These are phyloP conservation scores for Ogataea paradorogensis DNA, from an alignment of 805 yeast species.

Conservation along the genomic window DNA sequence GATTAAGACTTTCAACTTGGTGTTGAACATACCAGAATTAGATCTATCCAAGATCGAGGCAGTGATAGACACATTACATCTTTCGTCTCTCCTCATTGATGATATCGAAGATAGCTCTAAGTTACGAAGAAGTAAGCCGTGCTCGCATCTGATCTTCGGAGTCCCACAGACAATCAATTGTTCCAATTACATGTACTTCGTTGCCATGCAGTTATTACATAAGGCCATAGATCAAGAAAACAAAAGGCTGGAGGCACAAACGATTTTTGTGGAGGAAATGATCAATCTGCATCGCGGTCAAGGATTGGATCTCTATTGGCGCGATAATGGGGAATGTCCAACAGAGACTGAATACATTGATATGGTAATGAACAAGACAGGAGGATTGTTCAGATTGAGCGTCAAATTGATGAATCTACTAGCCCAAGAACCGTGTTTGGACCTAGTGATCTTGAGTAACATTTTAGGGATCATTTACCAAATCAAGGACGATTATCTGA, in stretches of 20 bases:
- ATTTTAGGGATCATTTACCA: conserved; percentile 82
- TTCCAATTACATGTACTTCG: conserved; percentile 78
- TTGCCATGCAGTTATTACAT: conserved; percentile 51
- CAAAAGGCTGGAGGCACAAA: conserved; percentile 30
- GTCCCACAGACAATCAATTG: conserved; percentile 77
- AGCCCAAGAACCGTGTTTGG: conserved; percentile 13
- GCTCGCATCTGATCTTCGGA: conserved; percentile 78
- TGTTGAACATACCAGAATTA: conserved; percentile 41
- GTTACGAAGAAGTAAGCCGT: conserved; percentile 71
- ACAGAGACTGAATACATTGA: conserved; percentile 59
- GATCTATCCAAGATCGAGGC: conserved; percentile 40
- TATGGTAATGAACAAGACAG: conserved; percentile 88
- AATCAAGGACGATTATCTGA: conserved; percentile 79
- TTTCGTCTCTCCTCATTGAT: conserved; percentile 70
- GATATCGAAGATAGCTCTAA: conserved; percentile 82
- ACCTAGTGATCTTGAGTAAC: conserved; percentile 62
- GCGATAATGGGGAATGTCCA: conserved; percentile 63
- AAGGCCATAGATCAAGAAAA: conserved; percentile 26
- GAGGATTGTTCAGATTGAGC: conserved; percentile 80
- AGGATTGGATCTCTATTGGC: conserved; percentile 85
- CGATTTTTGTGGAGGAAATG: conserved; percentile 67
- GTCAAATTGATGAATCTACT: conserved; percentile 53
- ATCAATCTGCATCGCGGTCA: conserved; percentile 84
- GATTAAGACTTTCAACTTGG: conserved; percentile 51
- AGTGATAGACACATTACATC: conserved; percentile 60